Base-by-base conservation (phyloP, 108 stramenopile genomes). In the Nitzschia palea region DNA sequence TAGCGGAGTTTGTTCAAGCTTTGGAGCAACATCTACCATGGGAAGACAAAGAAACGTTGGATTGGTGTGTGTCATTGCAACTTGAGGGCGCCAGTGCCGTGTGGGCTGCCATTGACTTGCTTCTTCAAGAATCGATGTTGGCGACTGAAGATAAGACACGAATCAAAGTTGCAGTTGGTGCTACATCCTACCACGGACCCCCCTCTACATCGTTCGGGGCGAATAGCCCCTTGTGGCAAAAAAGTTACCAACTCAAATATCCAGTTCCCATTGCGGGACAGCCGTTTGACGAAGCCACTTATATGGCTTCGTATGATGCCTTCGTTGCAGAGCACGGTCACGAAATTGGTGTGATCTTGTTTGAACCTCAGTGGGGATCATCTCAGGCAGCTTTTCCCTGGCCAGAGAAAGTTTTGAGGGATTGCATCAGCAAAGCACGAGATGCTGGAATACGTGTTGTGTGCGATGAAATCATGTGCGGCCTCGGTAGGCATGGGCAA, bases 321-420 rank as follows among this genome's bases (percentile, higher is more conserved):
- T 86, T 78, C 65, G 68, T 86, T 4, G 72, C 82, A n/a, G 42
- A 43, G 15, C 55, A 82, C 47, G 71, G 33, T 27, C 20, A 76
- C 14, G 20, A 57, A 29, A 62, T 86, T 32, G 85, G 80, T 29
- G 79, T 80, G 12, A 53, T 86, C 12, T 55, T 86, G 9, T 55
- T 86, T n/a, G 85, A 86, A 44, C 85, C 85, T 18, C 85, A 86
- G 31, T 80, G 79, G 85, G 85, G 85, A 30, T 78, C 68, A 2
- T 78, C 76, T 3, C 80, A 80, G 51, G 77, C 76, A 32, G 80
- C 67, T n/a, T 70, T 68, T 18, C 74, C 70, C 12, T 86, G 80
- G 81, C 81, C 81, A 5, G 52, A 76, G 25, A 51, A 68, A 10
- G 33, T 86, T 12, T 61, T 77, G 34, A 80, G 72, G 52, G 57